Evolutionary conservation across 2,329 filamentous ascomycete genomes (phyloP).

Genomic region (Chaetomium globosum): DNA sequence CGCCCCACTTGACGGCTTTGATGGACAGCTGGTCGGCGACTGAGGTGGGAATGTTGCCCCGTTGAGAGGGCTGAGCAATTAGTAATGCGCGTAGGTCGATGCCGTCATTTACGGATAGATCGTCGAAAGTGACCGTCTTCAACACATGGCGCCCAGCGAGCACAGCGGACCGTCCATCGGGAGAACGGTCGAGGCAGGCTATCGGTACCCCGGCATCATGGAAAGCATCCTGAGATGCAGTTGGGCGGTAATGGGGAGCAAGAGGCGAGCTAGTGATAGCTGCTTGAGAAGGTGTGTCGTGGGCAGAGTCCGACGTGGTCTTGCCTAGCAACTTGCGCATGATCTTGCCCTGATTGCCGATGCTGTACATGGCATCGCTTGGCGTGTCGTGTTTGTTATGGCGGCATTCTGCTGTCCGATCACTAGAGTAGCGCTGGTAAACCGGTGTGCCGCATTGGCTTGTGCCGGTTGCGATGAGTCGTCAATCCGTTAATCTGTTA

Average conservation of each 20-base stretch:
- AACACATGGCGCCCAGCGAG: conserved; percentile 63
- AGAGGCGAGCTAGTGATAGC: conserved; percentile 52
- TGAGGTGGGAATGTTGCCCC: conserved; percentile 45
- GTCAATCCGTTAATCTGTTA: neutral
- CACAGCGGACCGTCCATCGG: conserved; percentile 59
- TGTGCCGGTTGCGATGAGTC: neutral
- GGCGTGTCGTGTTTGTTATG: neutral
- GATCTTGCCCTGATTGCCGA: conserved; percentile 55
- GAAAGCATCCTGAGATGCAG: conserved; percentile 58
- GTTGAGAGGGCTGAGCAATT: conserved; percentile 51
- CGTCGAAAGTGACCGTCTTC: conserved; percentile 61
- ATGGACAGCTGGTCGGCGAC: conserved; percentile 63
- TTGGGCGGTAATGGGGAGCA: conserved; percentile 52
- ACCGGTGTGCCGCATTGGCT: neutral
- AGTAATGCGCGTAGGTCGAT: conserved; percentile 62
- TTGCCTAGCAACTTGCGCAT: conserved; percentile 65
- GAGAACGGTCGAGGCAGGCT: conserved; percentile 59
- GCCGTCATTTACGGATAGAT: conserved; percentile 56
- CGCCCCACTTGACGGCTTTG: conserved; percentile 62
- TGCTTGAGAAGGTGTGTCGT: conserved; percentile 46
- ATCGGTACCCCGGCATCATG: conserved; percentile 58
- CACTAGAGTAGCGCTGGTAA: neutral
- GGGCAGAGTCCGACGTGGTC: conserved; percentile 48
- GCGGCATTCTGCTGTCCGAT: conserved; percentile 9
- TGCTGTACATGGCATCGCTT: conserved; percentile 37